These are phyloP conservation scores for Aureobasidium subglaciale DNA, from an alignment of 2,329 filamentous ascomycete genomes.

Conservation along the genomic window DNA sequence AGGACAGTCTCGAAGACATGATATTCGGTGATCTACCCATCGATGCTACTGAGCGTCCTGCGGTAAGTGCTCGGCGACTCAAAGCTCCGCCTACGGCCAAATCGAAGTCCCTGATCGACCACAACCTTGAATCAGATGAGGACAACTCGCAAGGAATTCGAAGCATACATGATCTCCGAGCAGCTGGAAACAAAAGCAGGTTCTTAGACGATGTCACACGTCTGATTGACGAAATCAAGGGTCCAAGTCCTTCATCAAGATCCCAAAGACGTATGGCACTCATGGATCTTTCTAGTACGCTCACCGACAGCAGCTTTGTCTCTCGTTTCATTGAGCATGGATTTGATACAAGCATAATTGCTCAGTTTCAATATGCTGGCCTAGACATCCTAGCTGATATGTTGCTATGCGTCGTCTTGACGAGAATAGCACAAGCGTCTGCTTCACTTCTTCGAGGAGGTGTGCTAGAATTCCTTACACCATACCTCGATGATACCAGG, in stretches of 20 bases:
- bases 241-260: constrained; percentile 33
- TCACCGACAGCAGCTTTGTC: constrained; percentile 55
- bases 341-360: constrained; percentile 61
- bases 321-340: constrained; percentile 67
- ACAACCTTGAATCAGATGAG: constrained; percentile 42
- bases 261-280: constrained; percentile 47
- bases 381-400: constrained; percentile 48
- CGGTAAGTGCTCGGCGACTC: constrained; percentile 8
- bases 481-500: constrained; percentile 46
- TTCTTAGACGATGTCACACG: constrained; percentile 50
- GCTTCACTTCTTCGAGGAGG: constrained; percentile 39
- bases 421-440: constrained; percentile 53
- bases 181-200: constrained; percentile 50
- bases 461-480: constrained; percentile 40
- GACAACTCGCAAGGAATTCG: constrained; percentile 39
- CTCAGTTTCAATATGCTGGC: constrained; percentile 43
- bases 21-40: constrained; percentile 28
- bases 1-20: constrained; percentile 38
- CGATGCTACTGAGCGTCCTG: constrained; percentile 19
- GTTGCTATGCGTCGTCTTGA: constrained; percentile 55
- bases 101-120: constrained; percentile 24
- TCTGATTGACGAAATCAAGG: constrained; percentile 53
- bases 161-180: constrained; percentile 56
- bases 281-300: constrained; percentile 48
- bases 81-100: constrained; percentile 18